Percentiles rank a stretch among this genome's conserved stretches.
Conservation (phyloP, 352 stramenopile genomes). For the Blastocystis hominis region DNA sequence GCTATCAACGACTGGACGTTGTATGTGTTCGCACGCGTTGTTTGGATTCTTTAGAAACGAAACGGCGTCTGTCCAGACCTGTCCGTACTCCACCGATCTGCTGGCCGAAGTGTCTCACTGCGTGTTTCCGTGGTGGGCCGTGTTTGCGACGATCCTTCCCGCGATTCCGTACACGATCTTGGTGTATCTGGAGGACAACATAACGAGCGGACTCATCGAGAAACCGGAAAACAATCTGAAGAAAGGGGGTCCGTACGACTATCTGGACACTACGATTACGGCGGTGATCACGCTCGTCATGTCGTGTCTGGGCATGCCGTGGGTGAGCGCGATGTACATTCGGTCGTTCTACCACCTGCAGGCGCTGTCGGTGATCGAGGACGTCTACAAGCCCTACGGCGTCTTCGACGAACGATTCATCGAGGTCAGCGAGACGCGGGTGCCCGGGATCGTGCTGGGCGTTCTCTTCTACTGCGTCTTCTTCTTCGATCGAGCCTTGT, state of each 20-base stretch:
- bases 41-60: background rate
- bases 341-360: slow-evolving; percentile 13
- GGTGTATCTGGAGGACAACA: slow-evolving; percentile 31
- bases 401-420: slow-evolving; percentile 13
- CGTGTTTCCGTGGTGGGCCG: slow-evolving; percentile 3
- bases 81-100: background rate
- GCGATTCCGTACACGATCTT: slow-evolving; percentile 42
- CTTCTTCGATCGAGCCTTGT: background rate
- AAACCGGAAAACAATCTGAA: slow-evolving; percentile 27
- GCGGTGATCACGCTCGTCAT: slow-evolving; percentile 33
- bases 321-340: slow-evolving; percentile 48
- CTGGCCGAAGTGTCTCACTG: background rate
- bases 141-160: background rate
- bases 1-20: slow-evolving; percentile 10
- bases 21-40: background rate
- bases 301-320: slow-evolving; percentile 10
- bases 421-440: background rate
- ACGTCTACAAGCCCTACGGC: slow-evolving; percentile 50
- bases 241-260: slow-evolving; percentile 34
- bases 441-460: slow-evolving; percentile 15
- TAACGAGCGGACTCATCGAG: slow-evolving; percentile 22
- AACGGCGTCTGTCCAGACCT: background rate
- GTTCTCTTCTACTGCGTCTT: slow-evolving; percentile 9
- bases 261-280: slow-evolving; percentile 1
- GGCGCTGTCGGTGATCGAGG: slow-evolving; percentile 31